Percentiles rank a stretch among this genome's conserved stretches.
These are phyloP conservation scores for Parietichytrium sp. DNA, from an alignment of 108 stramenopile species.

Conservation along the genomic window DNA sequence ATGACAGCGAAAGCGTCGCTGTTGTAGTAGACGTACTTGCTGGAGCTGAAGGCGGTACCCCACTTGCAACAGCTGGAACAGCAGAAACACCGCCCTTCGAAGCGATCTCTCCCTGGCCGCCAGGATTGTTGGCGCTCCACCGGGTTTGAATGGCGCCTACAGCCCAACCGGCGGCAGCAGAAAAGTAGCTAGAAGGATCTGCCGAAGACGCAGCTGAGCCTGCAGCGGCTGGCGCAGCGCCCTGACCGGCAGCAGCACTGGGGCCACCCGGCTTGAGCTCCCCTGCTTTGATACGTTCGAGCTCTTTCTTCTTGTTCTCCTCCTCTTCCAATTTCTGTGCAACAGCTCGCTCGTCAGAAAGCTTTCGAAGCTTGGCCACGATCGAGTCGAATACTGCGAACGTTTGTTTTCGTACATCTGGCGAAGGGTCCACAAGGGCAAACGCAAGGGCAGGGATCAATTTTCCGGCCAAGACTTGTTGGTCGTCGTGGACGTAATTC, in stretches of 20 bases:
- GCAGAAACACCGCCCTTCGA: neutral
- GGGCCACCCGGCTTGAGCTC: neutral
- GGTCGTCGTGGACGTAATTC: neutral
- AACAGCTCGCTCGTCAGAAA: neutral
- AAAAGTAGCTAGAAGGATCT: neutral
- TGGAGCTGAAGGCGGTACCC: neutral
- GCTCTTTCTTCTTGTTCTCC: slow-evolving; percentile 20
- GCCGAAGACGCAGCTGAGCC: neutral
- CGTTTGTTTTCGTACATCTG: neutral
- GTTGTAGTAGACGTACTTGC: neutral
- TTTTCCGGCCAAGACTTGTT: neutral
- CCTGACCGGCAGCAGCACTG: neutral
- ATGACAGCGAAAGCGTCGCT: neutral
- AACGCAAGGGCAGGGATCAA: slow-evolving; percentile 1
- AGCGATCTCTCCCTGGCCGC: neutral
- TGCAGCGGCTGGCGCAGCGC: neutral
- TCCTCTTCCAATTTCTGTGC: neutral
- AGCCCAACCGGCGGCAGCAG: slow-evolving; percentile 13
- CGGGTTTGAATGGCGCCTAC: neutral
- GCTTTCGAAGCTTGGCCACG: neutral
- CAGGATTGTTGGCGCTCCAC: neutral
- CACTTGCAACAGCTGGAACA: neutral
- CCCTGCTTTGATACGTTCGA: neutral
- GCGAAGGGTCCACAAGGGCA: slow-evolving; percentile 28
- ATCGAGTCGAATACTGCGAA: neutral